These are phyloP conservation scores for Coemansia sp. DNA, from an alignment of 192 early-diverging fungal genomes.

Conservation along the genomic window DNA sequence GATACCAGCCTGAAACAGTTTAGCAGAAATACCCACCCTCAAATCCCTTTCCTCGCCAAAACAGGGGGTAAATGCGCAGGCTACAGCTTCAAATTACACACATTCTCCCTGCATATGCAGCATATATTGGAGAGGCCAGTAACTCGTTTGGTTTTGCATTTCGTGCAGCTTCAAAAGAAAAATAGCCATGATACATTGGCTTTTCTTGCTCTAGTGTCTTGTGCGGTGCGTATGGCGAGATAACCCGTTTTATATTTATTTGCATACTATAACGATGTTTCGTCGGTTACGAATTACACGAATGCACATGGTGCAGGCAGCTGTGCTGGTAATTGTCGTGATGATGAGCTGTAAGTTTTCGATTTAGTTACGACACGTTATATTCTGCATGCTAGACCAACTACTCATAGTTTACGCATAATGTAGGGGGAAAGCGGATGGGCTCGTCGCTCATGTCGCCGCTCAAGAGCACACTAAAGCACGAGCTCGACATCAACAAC, in stretches of 20 bases:
- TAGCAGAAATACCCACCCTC: background rate
- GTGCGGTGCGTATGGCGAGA: background rate
- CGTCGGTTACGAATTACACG: slow-evolving; percentile 27
- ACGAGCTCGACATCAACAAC: slow-evolving; percentile 52
- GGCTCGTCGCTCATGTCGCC: slow-evolving; percentile 51
- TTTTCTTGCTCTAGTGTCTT: background rate
- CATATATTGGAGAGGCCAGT: background rate
- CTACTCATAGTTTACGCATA: too few species aligned
- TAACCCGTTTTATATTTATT: background rate
- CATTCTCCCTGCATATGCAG: slow-evolving; percentile 2
- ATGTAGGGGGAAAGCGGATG: slow-evolving; percentile 52
- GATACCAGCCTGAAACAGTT: background rate
- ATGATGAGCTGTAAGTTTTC: slow-evolving; percentile 48
- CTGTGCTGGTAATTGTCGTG: slow-evolving; percentile 46
- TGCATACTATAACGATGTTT: background rate
- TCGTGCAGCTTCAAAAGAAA: background rate
- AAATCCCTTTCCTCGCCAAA: background rate
- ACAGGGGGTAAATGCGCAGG: background rate
- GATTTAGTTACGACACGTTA: too few species aligned
- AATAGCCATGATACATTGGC: background rate
- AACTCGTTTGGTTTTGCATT: background rate
- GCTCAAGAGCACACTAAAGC: slow-evolving; percentile 53
- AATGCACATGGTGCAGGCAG: slow-evolving; percentile 44
- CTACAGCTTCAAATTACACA: background rate
- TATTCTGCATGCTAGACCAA: too few species aligned